These are phyloP conservation scores for Xylariales sp. DNA, from an alignment of 2,329 filamentous ascomycete species.

Conservation along the genomic window DNA sequence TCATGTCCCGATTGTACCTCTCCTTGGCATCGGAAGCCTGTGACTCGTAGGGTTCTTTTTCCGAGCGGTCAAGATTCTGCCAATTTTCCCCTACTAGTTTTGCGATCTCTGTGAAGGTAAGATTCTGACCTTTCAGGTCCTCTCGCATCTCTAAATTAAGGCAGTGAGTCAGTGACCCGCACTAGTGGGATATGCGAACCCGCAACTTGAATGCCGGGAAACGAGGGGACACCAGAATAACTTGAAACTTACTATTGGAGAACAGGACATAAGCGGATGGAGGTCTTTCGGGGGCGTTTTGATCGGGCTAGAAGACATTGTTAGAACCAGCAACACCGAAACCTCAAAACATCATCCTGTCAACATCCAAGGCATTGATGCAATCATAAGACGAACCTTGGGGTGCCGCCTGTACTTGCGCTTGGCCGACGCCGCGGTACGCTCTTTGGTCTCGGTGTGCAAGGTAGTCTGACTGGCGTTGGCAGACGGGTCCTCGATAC, in stretches of 20 bases:
- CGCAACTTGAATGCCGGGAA: too few species aligned
- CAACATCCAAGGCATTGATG: too few species aligned
- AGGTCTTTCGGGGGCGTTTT: conserved; percentile 73
- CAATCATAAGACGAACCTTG: conserved; percentile 48
- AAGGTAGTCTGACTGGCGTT: conserved; percentile 48
- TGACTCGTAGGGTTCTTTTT: conserved; percentile 69
- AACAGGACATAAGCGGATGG: conserved; percentile 83
- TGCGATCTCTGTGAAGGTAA: conserved; percentile 79
- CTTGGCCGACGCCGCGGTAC: conserved; percentile 47
- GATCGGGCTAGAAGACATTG: conserved; percentile 54
- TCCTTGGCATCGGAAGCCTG: conserved; percentile 72
- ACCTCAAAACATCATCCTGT: background rate
- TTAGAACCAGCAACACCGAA: background rate
- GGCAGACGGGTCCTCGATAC: conserved; percentile 48
- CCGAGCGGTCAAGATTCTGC: conserved; percentile 63
- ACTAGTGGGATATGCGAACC: background rate
- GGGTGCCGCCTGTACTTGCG: conserved; percentile 75
- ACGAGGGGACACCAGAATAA: too few species aligned
- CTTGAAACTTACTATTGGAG: conserved; percentile 67
- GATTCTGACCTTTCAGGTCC: conserved; percentile 67
- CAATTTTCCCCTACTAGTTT: conserved; percentile 79
- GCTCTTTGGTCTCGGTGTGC: conserved; percentile 40
- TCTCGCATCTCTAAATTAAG: conserved; percentile 63
- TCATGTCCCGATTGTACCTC: conserved; percentile 67
- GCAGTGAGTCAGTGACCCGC: background rate